phyloP scores from a whole-genome alignment of 495 filamentous ascomycete species.

The Saxophila tyrrhenica region DNA sequence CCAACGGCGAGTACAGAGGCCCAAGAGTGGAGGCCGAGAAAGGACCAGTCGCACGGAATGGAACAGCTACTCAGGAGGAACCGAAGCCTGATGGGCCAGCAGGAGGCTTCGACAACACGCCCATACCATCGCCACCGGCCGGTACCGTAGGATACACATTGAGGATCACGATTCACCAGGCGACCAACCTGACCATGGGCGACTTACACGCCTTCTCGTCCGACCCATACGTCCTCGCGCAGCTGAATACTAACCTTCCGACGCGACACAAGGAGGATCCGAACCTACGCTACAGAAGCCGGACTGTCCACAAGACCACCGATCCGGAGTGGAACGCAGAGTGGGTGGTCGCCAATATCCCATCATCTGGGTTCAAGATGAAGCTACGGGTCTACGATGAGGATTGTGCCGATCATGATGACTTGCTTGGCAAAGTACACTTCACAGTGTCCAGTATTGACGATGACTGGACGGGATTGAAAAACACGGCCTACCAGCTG shows the following conservation, averaged over 20 bases:
- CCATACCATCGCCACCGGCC: conserved; percentile 55
- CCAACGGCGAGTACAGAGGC: background rate
- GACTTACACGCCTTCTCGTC: conserved; percentile 68
- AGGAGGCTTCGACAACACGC: conserved; percentile 70
- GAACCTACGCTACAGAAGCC: conserved; percentile 57
- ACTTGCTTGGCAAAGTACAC: conserved; percentile 73
- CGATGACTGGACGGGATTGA: conserved; percentile 57
- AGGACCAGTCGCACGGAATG: background rate
- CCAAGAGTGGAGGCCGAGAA: background rate
- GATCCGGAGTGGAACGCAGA: conserved; percentile 73
- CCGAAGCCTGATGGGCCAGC: conserved; percentile 35
- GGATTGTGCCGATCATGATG: conserved; percentile 75
- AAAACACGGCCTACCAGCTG: conserved; percentile 54
- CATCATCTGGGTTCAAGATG: conserved; percentile 61
- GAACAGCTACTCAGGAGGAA: background rate
- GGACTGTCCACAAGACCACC: conserved; percentile 55
- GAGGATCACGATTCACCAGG: conserved; percentile 73
- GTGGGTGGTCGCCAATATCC: conserved; percentile 82
- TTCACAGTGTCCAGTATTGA: conserved; percentile 46
- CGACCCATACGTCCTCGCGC: conserved; percentile 71
- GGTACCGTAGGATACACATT: conserved; percentile 55
- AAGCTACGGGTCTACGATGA: conserved; percentile 82
- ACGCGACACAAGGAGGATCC: conserved; percentile 73
- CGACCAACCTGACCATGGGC: conserved; percentile 65
- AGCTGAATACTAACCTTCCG: conserved; percentile 49